Evolutionary conservation across 1,139 yeast genomes (phyloP), one percentile per base, ranked within the genome.

Genomic region (Hansenula lynferdii): DNA sequence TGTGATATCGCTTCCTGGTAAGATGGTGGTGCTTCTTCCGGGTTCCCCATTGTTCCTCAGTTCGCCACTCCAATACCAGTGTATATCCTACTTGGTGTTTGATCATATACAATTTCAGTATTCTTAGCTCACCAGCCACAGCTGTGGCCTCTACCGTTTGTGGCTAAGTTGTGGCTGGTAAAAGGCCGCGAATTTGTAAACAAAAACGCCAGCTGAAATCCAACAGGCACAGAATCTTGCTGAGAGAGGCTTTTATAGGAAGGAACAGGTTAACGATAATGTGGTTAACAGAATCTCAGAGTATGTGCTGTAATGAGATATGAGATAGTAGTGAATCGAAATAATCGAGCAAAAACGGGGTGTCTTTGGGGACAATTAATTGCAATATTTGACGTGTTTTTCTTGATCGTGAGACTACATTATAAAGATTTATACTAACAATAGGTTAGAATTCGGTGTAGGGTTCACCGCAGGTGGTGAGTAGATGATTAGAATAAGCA

Each of bases 401-500:
- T 8, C 9, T 14, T 3, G 11, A 15, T 20, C 14, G 19, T 10
- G 7, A n/a, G 22, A 21, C 11, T n/a, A 14, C 6, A 21, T 3
- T 14, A 20, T 5, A n/a, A 4, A 19, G 20, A 8, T 29, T 17
- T 16, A 12, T 39, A 36, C 41, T 44, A 38, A 42, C 50, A 24
- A 20, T 6, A 25, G 12, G 37, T 24, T 49, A 86, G 96, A 89
- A 62, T 82, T 82, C 55, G 98, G 98, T 23, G 97, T 87, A 21
- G 96, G 89, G 9, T 85, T 90, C 69, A 86, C 96, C 12, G 90
- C 95, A 20, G 85, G 85, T 21, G 97, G 92, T 43, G 45, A 35
- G 28, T 40, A n/a, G 20, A 8, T 17, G 14, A 17, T 8, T 25
- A 25, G 16, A 6, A 5, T n/a, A n/a, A n/a, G n/a, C n/a, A n/a